phyloP scores from a whole-genome alignment of 306 rosid species.

The Fagus crenata region DNA sequence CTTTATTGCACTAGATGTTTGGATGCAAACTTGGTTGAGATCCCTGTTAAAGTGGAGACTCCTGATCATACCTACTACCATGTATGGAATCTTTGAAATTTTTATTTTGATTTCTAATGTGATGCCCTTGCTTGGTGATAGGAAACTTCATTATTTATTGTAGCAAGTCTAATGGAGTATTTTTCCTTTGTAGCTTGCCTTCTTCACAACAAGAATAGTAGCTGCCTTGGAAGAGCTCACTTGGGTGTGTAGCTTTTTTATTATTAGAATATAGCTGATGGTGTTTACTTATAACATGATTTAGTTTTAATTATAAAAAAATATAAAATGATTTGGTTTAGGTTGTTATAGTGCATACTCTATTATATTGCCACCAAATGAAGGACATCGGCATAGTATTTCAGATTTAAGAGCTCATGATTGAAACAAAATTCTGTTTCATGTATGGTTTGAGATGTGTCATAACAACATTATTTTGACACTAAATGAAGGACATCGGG shows the following conservation, averaged over 20 bases:
- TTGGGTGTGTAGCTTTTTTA: conserved; percentile 66
- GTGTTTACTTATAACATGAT: conserved; percentile 10
- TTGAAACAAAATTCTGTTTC: neutral
- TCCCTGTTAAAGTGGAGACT: conserved; percentile 85
- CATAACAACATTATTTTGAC: neutral
- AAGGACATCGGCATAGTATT: neutral
- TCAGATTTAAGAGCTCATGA: neutral
- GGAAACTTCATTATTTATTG: conserved; percentile 5
- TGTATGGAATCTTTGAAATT: conserved; percentile 37
- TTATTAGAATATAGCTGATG: conserved; percentile 26
- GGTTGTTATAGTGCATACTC: neutral
- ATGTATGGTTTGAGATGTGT: neutral
- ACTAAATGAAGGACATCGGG: neutral
- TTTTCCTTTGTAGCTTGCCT: conserved; percentile 69
- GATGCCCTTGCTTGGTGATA: conserved; percentile 19
- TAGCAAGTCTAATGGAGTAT: conserved; percentile 22
- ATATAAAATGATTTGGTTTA: conserved; percentile 16
- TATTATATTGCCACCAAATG: neutral
- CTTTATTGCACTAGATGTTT: conserved; percentile 59
- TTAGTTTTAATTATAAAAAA: too few relatives aligned
- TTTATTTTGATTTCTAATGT: conserved; percentile 8
- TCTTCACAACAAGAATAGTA: conserved; percentile 76
- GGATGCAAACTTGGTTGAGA: conserved; percentile 83
- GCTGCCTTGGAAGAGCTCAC: conserved; percentile 87
- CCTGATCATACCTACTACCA: conserved; percentile 77